Evolutionary conservation across 2,329 filamentous ascomycete genomes (phyloP).

Genomic region (Calonectria leucothoes): DNA sequence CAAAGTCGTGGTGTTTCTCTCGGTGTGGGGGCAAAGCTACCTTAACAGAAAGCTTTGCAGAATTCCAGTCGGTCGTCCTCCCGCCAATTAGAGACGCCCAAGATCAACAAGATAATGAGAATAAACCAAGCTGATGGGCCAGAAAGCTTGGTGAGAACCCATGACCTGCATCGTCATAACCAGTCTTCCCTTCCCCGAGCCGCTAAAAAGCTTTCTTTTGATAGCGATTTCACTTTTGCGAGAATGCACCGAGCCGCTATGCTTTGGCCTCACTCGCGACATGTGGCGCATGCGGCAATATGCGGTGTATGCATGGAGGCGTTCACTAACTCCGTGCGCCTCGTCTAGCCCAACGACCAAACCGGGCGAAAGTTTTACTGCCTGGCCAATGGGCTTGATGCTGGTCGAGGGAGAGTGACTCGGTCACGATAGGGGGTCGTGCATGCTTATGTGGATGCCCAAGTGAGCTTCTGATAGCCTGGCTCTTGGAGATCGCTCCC

Average conservation of each 20-base stretch:
- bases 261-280: background rate
- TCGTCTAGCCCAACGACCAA: background rate
- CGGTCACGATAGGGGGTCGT: background rate
- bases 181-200: background rate
- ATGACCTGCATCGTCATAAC: conserved; percentile 1
- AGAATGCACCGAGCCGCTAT: background rate
- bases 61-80: background rate
- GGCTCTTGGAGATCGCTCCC: background rate
- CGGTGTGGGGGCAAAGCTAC: background rate
- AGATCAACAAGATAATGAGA: background rate
- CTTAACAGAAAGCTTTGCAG: background rate
- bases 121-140: background rate
- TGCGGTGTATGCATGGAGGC: background rate
- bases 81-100: background rate
- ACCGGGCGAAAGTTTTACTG: background rate
- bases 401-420: background rate
- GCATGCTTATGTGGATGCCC: background rate
- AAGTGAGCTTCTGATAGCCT: background rate
- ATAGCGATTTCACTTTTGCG: background rate
- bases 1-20: background rate
- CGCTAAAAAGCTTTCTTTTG: background rate
- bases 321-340: conserved; percentile 1
- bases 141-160: background rate
- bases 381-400: background rate
- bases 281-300: background rate